These are phyloP conservation scores for Garcia nutans DNA, from an alignment of 345 rosid species.

Conservation along the genomic window DNA sequence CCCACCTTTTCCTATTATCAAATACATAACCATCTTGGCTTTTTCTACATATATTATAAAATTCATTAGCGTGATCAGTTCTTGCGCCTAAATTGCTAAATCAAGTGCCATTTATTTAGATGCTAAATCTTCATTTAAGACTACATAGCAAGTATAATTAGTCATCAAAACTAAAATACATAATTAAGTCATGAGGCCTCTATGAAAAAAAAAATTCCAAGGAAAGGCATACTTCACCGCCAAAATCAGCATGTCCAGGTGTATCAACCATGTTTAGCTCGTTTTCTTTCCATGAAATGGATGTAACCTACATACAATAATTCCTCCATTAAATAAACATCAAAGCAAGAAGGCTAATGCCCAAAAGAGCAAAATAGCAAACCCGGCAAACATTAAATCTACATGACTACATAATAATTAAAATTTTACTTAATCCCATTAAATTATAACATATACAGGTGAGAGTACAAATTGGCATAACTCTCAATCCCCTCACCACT, in stretches of 20 bases:
- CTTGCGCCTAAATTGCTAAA: background rate
- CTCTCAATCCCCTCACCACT: background rate
- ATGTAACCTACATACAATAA: constrained; percentile 63
- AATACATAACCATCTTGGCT: background rate
- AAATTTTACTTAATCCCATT: background rate
- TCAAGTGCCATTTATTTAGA: background rate
- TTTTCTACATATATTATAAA: too few relatives aligned
- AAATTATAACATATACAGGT: too few relatives aligned
- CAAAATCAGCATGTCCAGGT: constrained; percentile 99
- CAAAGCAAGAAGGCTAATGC: background rate
- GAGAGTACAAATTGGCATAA: too few relatives aligned
- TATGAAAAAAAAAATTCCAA: background rate
- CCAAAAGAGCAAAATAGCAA: background rate
- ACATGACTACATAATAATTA: background rate
- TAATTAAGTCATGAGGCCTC: background rate
- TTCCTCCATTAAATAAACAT: background rate
- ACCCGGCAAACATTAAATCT: background rate
- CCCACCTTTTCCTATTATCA: background rate
- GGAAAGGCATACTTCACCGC: constrained; percentile 78
- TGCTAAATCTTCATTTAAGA: background rate
- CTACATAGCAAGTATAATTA: background rate
- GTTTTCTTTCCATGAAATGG: constrained; percentile 76
- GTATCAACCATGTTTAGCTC: constrained; percentile 99
- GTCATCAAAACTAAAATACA: background rate
- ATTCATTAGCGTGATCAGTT: background rate